Base-by-base conservation (phyloP, 805 yeast genomes). In the Myxozyma sirexii region DNA sequence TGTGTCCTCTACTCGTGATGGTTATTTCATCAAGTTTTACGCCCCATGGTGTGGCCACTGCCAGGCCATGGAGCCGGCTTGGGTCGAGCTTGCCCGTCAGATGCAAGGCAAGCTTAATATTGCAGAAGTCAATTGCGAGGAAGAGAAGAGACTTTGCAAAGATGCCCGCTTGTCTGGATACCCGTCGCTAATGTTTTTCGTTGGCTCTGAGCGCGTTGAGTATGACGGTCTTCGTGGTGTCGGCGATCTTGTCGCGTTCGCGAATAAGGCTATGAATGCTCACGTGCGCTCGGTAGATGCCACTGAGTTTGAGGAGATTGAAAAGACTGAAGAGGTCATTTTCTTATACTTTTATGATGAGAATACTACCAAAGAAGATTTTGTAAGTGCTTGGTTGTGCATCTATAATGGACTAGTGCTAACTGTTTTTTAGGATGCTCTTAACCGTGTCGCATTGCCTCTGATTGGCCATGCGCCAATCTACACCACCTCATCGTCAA, bases 31-130 rank as follows among this genome's bases (percentile, higher is more conserved):
- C 68, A 74, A 75, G 67, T 77, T 77, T 63, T 75, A 72, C 62
- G 71, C 75, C 4, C 78, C 79, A 8, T 61, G 70, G 53, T 77
- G 79, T 64, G 73, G 75, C 19, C 77, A 75, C 65, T 77, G 79
- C 63, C 60, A 55, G 17, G 67, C 65, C 6, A 67, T 77, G 71
- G 72, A 68, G 7, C 73, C 75, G 4, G 73, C 71, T 15, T 77
- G 78, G 77, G 63, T 58, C 15, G 67, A 71, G 54, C 65, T 74
- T 48, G 79, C 80, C 7, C 52, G 54, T 13, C 48, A 62, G 42
- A 62, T 69, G 57, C 63, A 68, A 56, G 74, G 75, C 33, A 50
- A 61, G 49, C 63, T 77, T 48, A 75, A 76, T 54, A 69, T 77
- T 15, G 80, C 76, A 15, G 76, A 74, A 35, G 74, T 77, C 42